Percentiles rank a stretch among this genome's conserved stretches.
Evolutionary conservation across 768 basidiomycete genomes (phyloP).

Genomic region (Lactarius indigo): DNA sequence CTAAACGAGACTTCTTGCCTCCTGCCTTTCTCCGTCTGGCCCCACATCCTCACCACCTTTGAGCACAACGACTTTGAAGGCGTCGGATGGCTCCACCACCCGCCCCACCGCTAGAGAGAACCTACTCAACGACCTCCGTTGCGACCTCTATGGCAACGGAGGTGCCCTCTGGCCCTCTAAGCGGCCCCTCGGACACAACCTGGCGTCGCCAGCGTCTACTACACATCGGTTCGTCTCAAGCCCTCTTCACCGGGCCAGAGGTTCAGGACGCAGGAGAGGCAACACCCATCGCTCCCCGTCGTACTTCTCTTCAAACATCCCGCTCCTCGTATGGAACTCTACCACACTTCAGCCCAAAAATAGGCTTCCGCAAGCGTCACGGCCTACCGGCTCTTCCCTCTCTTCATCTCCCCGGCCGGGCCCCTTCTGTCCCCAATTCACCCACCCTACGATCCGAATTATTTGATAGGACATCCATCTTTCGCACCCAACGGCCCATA

Average conservation of each 20-base stretch:
- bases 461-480: slow-evolving; percentile 34
- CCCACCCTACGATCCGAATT: slow-evolving; percentile 34
- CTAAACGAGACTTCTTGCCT: neutral
- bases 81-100: neutral
- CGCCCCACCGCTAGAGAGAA: neutral
- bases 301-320: slow-evolving; percentile 27
- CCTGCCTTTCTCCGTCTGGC: neutral
- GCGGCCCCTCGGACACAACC: slow-evolving; percentile 52
- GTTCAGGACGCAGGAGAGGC: slow-evolving; percentile 33
- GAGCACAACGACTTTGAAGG: neutral
- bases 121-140: neutral
- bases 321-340: slow-evolving; percentile 56
- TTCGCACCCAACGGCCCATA: slow-evolving; percentile 56
- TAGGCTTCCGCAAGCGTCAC: slow-evolving; percentile 35
- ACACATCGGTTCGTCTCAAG: slow-evolving; percentile 41
- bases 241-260: slow-evolving; percentile 13
- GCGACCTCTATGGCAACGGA: slow-evolving; percentile 5
- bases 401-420: slow-evolving; percentile 32
- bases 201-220: slow-evolving; percentile 62
- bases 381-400: slow-evolving; percentile 38
- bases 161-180: slow-evolving; percentile 36
- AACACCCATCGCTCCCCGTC: slow-evolving; percentile 32
- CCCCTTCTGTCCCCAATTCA: slow-evolving; percentile 32
- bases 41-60: too few species aligned
- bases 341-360: slow-evolving; percentile 18